These are phyloP conservation scores for Apodospora peruviana DNA, from an alignment of 495 filamentous ascomycete species.

Conservation along the genomic window DNA sequence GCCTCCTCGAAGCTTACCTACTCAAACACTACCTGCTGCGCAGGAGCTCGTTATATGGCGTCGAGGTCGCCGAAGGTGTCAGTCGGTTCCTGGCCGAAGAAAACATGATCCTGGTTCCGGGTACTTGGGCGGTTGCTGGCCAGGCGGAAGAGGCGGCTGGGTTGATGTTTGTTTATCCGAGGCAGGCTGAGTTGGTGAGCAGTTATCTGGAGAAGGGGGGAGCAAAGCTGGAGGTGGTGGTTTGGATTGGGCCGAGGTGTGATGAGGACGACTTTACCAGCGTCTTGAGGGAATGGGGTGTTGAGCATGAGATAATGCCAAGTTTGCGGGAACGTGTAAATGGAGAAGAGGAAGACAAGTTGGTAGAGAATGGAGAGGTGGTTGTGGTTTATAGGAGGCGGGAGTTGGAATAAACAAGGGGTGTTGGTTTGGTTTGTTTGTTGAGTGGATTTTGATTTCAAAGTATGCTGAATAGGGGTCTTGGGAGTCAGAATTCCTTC, in stretches of 20 bases:
- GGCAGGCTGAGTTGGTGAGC: slow-evolving; percentile 10
- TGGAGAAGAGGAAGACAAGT: background rate
- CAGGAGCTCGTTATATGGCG: slow-evolving; percentile 9
- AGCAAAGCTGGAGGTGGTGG: slow-evolving; percentile 7
- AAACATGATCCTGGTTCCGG: slow-evolving; percentile 1
- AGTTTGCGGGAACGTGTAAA: too few species aligned
- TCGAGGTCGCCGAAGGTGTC: slow-evolving; percentile 15
- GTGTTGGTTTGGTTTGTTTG: too few species aligned
- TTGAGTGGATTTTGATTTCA: too few species aligned
- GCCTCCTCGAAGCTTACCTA: slow-evolving; percentile 20
- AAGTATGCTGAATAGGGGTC: too few species aligned
- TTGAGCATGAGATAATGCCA: background rate
- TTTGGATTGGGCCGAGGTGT: slow-evolving; percentile 23
- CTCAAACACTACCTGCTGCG: slow-evolving; percentile 9
- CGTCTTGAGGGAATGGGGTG: slow-evolving; percentile 9
- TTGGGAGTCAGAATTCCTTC: too few species aligned
- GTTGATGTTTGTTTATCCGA: slow-evolving; percentile 20
- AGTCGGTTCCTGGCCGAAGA: slow-evolving; percentile 16
- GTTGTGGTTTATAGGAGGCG: slow-evolving; percentile 14
- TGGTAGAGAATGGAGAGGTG: slow-evolving; percentile 18
- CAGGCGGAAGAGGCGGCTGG: slow-evolving; percentile 2
- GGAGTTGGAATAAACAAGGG: background rate
- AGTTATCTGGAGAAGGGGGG: slow-evolving; percentile 8
- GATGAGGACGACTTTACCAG: slow-evolving; percentile 13
- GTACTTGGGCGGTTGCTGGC: slow-evolving; percentile 17